Base-by-base conservation (phyloP, 2,329 filamentous ascomycete genomes). In the Arthrobotrys sinensis region DNA sequence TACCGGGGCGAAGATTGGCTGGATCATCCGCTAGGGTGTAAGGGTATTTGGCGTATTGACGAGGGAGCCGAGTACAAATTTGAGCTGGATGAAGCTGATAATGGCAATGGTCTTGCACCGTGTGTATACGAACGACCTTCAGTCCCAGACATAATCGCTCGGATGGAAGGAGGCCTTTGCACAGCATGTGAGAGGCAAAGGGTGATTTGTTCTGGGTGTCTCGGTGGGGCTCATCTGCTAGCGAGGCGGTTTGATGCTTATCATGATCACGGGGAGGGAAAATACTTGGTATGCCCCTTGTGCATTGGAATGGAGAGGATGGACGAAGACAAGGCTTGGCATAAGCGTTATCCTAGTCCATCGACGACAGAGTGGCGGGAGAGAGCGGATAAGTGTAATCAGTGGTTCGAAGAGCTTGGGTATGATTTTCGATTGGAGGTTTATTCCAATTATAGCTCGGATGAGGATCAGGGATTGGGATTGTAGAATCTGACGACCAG, bases 41-140 rank as follows among this genome's bases (percentile, higher is more conserved):
- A 34, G 0, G 38, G n/a, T 21, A 10, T 5, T 19, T 43, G 57
- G 40, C 16, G 12, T 19, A n/a, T 63, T 8, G 34, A 60, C 53
- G 34, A 16, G 19, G 24, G 24, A 28, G 24, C 3, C 6, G 28
- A 32, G 7, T 63, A 45, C 19, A 16, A 3, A 12, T 11, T 63
- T 8, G 57, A 46, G 8, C 38, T 63, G 14, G 2, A 46, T 2
- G 8, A 45, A 10, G 0, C 1, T 6, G 12, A 11, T 4, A 8
- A 1, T 10, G 1, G 10, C 1, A 1, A 0, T 21, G 0, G 4
- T 19, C 4, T 3, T 2, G 1, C 19, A 6, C 11, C 40, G 1
- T 38, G 10, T 7, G 10, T 57, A 11, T 57, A 38, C 52, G 7
- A 57, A 1, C 2, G 12, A 19, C 57, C 38, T 5, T 45, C 19